Base-by-base conservation (phyloP, 306 rosid genomes). In the Vigna trinervia region DNA sequence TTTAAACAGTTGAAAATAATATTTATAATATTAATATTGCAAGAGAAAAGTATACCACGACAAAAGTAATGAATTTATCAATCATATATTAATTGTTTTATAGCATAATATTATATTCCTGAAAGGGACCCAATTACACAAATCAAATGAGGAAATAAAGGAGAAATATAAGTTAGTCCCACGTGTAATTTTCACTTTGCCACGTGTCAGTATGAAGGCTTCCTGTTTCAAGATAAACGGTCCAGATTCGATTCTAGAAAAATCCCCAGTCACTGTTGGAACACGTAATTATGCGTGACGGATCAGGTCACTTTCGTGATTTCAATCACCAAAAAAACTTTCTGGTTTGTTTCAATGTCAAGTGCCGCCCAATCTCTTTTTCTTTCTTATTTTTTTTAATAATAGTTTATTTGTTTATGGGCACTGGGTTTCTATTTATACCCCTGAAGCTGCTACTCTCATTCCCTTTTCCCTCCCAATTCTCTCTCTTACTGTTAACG, bases 291-390 rank as follows among this genome's bases (percentile, higher is more conserved):
- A 23, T 4, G 59, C 19, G 70, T 52, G 71, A 66, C 3, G 8
- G 15, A 71, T 1, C 20, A 36, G 89, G 88, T 53, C 19, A 84
- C 5, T 76, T 76, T 76, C 34, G 85, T 65, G 19, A 87, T 76
- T 48, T 61, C 34, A 80, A 10, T 70, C 41, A 15, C 4, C 56
- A 68, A 59, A 12, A 2, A 36, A 66, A 59, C 38, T 59, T 71
- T 78, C 76, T 41, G 77, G 64, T 78, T 50, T 32, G 41, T 80
- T 87, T 86, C 85, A 80, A 81, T 87, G 47, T 78, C 74, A 88
- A 80, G 85, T 89, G 96, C 90, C 87, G 91, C 74, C 92, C 93
- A 84, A 28, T 64, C 8, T 17, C 11, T 48, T 69, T 38, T 48
- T 30, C 34, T 14, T 26, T 34, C 38, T 0, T 61, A 5, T 36